A percentile compares a stretch with the other conserved stretches of the same genome.
Evolutionary conservation across 2,329 filamentous ascomycete genomes (phyloP).

Genomic region (Thelonectria discophora): DNA sequence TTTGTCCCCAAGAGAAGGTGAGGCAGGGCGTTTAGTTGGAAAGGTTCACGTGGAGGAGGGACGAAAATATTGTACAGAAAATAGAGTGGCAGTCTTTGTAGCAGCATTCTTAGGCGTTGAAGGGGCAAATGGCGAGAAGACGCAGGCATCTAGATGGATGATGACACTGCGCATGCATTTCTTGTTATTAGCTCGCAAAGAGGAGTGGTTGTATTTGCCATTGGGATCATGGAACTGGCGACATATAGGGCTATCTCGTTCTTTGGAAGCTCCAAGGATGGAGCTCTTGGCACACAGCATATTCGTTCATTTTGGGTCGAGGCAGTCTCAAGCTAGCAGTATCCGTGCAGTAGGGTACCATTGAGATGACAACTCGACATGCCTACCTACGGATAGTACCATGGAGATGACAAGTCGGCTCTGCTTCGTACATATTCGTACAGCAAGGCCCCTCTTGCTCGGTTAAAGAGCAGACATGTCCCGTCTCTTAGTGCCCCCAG

Average conservation of each 20-base stretch:
- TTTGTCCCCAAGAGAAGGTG: slow-evolving; percentile 54
- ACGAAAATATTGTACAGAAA: slow-evolving; percentile 12
- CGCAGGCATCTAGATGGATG: not conserved
- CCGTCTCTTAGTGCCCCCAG: too few relatives aligned
- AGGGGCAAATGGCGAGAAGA: slow-evolving; percentile 7
- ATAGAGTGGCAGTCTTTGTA: slow-evolving; percentile 9
- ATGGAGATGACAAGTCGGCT: not conserved
- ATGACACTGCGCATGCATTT: not conserved
- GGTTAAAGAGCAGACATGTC: not conserved
- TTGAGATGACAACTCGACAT: not conserved
- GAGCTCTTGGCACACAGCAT: not conserved
- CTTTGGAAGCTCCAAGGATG: not conserved
- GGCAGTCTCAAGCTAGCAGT: not conserved
- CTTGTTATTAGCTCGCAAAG: not conserved
- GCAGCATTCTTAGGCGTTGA: slow-evolving; percentile 37
- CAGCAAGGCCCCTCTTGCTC: not conserved
- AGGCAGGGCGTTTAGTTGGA: not conserved
- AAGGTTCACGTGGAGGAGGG: not conserved
- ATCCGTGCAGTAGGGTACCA: not conserved
- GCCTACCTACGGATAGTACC: too few relatives aligned
- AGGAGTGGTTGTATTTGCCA: not conserved
- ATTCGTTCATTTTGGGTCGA: not conserved
- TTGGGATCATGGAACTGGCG: too few relatives aligned
- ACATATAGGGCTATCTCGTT: too few relatives aligned
- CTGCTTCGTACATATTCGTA: too few relatives aligned